Evolutionary conservation across 78 protist species (phyloP).

Genomic region (Emiliania huxleyi): DNA sequence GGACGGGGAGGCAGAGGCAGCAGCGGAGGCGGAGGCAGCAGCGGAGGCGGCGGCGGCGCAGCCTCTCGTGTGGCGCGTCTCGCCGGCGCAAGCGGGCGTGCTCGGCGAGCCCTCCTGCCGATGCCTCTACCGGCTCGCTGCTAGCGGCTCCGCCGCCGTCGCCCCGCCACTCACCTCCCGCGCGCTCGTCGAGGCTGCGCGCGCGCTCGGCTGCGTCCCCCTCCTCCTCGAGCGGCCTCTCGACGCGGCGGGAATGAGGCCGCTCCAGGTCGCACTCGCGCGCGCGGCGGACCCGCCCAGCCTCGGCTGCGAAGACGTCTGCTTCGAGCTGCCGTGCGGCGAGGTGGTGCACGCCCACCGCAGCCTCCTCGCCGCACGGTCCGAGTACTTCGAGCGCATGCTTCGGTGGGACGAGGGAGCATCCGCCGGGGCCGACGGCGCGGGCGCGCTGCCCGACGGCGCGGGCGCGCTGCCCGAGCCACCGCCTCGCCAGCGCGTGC

Average conservation of each 20-base stretch:
- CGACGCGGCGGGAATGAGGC: neutral
- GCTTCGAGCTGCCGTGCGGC: neutral
- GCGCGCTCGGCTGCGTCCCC: neutral
- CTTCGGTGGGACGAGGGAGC: neutral
- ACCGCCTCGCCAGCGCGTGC: neutral
- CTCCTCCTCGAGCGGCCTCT: neutral
- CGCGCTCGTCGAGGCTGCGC: neutral
- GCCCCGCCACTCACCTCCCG: neutral
- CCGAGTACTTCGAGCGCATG: neutral
- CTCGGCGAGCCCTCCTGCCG: too few relatives aligned
- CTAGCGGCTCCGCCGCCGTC: neutral
- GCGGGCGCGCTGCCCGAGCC: neutral
- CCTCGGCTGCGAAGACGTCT: neutral
- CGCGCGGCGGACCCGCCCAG: neutral
- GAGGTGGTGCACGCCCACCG: neutral
- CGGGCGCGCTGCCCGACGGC: neutral
- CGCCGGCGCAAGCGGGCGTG: too few relatives aligned
- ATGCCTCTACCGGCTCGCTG: neutral
- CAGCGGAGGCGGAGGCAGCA: too few relatives aligned
- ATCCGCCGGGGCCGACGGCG: neutral
- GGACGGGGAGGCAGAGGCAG: too few relatives aligned
- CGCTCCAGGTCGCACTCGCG: neutral
- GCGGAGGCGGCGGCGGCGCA: too few relatives aligned
- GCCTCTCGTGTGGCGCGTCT: too few relatives aligned
- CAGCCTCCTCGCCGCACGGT: neutral